Evolutionary conservation across 129 eudicot species (phyloP), one percentile per base, ranked within the genome.

Genomic region (Escallonia rubra): DNA sequence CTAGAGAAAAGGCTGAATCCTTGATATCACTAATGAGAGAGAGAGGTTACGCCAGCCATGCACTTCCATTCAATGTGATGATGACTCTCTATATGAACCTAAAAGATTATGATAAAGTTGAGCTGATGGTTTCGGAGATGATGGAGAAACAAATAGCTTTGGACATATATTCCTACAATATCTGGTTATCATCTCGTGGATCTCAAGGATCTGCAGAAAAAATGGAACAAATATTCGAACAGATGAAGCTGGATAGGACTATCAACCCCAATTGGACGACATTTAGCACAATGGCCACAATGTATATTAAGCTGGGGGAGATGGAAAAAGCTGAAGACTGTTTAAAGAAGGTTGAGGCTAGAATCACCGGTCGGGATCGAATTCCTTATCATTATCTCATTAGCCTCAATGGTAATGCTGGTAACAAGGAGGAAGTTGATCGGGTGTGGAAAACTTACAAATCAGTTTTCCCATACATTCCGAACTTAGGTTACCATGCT

Each of bases 41-140:
- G 8, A 77, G 78, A 71, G 83, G 67, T 13, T 83, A 83, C 34
- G 73, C 85, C 34, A 67, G 6, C 57, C 79, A 81, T 40, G 13
- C 89, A 51, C 97, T 90, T 68, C 90, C 90, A 4, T 86, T 61
- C 78, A 90, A 86, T 67, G 95, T 84, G 71, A 90, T 90, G 81
- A 84, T 86, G 91, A 90, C 95, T 9, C 91, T 90, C 45, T 90
- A 86, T 59, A 81, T 77, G 91, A 81, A 82, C 75, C 85, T 86
- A 48, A 82, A 84, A 43, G 89, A 90, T 12, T 67, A 81, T 6
- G 88, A 80, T 40, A 83, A 86, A 68, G 84, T 84, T 10, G 95
- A 86, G 57, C 66, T 65, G n/a, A 52, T 75, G 34, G 66, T 86
- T 59, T 59, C 81, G 2, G 95, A 90, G 72, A 78, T 90, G 87